Evolutionary conservation across 345 rosid species (phyloP).

Genomic region (Acer negundo): DNA sequence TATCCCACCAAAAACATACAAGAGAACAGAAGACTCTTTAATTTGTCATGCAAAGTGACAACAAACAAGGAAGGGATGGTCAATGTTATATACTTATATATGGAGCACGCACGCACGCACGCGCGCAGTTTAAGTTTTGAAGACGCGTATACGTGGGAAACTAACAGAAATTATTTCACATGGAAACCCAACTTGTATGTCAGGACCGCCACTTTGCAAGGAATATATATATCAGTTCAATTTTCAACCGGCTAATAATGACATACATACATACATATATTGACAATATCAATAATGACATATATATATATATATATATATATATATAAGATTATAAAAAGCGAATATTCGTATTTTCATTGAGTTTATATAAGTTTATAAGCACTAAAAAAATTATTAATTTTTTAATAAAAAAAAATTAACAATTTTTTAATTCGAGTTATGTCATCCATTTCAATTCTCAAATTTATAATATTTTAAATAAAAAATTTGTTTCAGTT

Average conservation of each 20-base stretch:
- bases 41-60: conserved; percentile 8
- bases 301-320: too few species aligned
- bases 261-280: background rate
- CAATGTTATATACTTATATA: background rate
- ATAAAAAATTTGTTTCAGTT: too few species aligned
- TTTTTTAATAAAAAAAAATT: too few species aligned
- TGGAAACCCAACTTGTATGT: conserved; percentile 26
- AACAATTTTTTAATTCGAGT: too few species aligned
- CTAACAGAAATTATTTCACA: conserved; percentile 30
- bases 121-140: conserved; percentile 15
- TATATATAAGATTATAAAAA: too few species aligned
- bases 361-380: too few species aligned
- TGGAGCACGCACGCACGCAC: conserved; percentile 9
- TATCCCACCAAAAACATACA: conserved; percentile 13
- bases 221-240: conserved; percentile 2
- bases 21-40: background rate
- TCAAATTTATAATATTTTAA: too few species aligned
- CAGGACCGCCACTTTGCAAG: conserved; percentile 23
- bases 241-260: background rate
- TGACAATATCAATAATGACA: too few species aligned
- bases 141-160: conserved; percentile 18
- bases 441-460: too few species aligned
- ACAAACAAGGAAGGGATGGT: background rate
- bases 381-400: too few species aligned
- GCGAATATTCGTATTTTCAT: too few species aligned